Base-by-base conservation (phyloP, 2,329 filamentous ascomycete genomes). In the Aureobasidium sp. region DNA sequence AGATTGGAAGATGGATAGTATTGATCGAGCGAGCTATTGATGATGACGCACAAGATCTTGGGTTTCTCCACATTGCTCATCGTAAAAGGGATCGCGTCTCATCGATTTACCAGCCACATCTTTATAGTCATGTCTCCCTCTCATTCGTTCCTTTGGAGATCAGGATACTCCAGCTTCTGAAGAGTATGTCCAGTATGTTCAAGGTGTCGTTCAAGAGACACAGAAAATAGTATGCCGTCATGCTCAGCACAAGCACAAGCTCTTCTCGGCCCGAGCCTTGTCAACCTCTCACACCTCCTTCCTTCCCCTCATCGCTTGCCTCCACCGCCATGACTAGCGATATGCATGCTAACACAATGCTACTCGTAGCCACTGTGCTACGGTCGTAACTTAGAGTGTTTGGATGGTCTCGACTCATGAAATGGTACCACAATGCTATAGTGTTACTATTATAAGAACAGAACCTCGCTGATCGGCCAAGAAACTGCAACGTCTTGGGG, bases 31-130 rank as follows among this genome's bases (percentile, higher is more conserved):
- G 43, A 40, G 18, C 42, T 61, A 23, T 61, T 33, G n/a, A n/a
- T n/a, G n/a, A 61, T 61, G 58, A 61, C 58, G 58, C 50, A 33
- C 58, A 33, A 50, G 58, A 61, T 40, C 16, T 61, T 18, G 15
- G 33, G 7, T 36, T 59, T 50, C 45, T 50, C 58, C 58, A 61
- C 58, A 61, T 18, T 42, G n/a, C 15, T n/a, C 58, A 47, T 47
- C 55, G n/a, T 45, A 10, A n/a, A 20, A 23, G 18, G 31, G 18
- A 45, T 58, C 38, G 25, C 18, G 54, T n/a, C 40, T 18, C 31
- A 58, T 11, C 36, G 25, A 29, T 36, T 1, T 27, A 23, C 36
- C 20, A 31, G 16, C 54, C 38, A 40, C 25, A 58, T 45, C 25
- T 31, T 45, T 7, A 7, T 13, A 25, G 23, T 29, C 18, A 8